Conservation (phyloP, 768 basidiomycete genomes). For the Mycena rebaudengoi region DNA sequence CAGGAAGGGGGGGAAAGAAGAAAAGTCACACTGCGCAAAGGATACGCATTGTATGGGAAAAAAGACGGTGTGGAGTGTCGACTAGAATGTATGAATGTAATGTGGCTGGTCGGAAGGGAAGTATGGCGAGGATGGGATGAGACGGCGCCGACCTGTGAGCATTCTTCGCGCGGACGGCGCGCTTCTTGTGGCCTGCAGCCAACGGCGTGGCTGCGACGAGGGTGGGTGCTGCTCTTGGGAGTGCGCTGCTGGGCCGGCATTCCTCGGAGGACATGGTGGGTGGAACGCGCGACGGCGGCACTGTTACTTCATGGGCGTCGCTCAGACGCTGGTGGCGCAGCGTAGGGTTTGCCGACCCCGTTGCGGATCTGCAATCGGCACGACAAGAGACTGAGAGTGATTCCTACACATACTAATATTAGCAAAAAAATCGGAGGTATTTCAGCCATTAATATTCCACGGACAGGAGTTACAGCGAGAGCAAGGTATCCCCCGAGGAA, state of each 20-base stretch:
- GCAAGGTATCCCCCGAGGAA: too few species aligned
- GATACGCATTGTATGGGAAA: too few species aligned
- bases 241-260: slow-evolving; percentile 25
- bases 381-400: too few species aligned
- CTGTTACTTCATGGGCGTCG: slow-evolving; percentile 82
- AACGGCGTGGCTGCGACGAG: slow-evolving; percentile 44
- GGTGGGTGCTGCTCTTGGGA: slow-evolving; percentile 42
- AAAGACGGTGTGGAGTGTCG: too few species aligned
- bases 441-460: too few species aligned
- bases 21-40: too few species aligned
- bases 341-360: too few species aligned
- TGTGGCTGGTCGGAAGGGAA: background rate
- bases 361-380: too few species aligned
- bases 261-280: slow-evolving; percentile 24
- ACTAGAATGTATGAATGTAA: too few species aligned
- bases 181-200: slow-evolving; percentile 63
- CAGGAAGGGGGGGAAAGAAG: background rate
- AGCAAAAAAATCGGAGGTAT: too few species aligned
- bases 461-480: too few species aligned
- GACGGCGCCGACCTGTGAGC: slow-evolving; percentile 76
- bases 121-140: slow-evolving; percentile 14
- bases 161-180: slow-evolving; percentile 91
- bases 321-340: slow-evolving; percentile 78
- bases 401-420: too few species aligned
- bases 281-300: slow-evolving; percentile 30